Evolutionary conservation across 805 yeast species (phyloP).

Genomic region (Ogataea philodendri): DNA sequence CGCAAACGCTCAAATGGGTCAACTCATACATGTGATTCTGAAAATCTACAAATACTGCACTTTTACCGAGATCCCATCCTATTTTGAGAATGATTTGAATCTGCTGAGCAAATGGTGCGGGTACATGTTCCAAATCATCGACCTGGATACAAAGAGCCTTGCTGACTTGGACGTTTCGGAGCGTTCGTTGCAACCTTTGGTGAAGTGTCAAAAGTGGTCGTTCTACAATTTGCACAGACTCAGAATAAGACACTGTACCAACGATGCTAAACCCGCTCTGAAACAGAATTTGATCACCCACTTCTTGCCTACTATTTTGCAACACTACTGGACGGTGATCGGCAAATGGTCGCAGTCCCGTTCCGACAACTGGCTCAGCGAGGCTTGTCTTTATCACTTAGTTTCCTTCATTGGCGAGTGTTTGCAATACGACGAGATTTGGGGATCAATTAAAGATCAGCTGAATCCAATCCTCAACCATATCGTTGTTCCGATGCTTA

Average conservation of each 20-base stretch:
- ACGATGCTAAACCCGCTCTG: constrained; percentile 11
- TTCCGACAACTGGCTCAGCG: constrained; percentile 57
- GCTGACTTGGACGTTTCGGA: constrained; percentile 45
- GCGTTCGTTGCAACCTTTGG: constrained; percentile 49
- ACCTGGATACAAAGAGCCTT: constrained; percentile 44
- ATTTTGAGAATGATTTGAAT: constrained; percentile 48
- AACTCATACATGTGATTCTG: constrained; percentile 65
- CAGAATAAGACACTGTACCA: constrained; percentile 54
- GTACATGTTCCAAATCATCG: constrained; percentile 62
- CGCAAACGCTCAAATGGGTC: constrained; percentile 45
- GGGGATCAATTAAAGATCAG: constrained; percentile 65
- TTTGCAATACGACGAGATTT: constrained; percentile 52
- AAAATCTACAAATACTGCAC: constrained; percentile 79
- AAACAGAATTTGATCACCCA: constrained; percentile 45
- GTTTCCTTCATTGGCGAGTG: constrained; percentile 59
- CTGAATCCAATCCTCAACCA: constrained; percentile 62
- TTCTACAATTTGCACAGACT: constrained; percentile 70
- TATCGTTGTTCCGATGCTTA: constrained; percentile 71
- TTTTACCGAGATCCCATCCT: constrained; percentile 65
- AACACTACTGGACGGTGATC: constrained; percentile 57
- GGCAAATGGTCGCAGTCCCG: constrained; percentile 61
- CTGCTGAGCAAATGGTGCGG: constrained; percentile 62
- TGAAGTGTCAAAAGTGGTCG: constrained; percentile 81
- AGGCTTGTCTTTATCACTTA: constrained; percentile 59
- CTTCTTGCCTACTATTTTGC: constrained; percentile 69